A percentile compares a stretch with the other conserved stretches of the same genome.
Evolutionary conservation across 805 yeast species (phyloP).

Genomic region (Maudiozyma turicensis): DNA sequence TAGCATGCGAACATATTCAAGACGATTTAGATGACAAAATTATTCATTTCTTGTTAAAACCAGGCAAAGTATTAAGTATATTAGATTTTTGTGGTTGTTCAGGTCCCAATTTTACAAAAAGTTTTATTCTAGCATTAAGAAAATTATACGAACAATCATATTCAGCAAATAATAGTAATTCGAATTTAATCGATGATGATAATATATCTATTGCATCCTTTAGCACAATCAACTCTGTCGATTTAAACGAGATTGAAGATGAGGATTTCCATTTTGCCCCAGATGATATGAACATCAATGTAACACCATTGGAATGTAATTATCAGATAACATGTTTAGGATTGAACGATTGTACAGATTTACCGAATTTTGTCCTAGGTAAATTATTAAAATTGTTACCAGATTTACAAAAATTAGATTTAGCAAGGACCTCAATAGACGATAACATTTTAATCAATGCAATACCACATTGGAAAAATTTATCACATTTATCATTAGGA

Average conservation of each 20-base stretch:
- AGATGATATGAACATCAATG: neutral
- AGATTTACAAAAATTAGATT: conserved; percentile 58
- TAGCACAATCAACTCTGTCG: conserved; percentile 2
- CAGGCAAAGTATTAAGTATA: conserved; percentile 42
- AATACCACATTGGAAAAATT: conserved; percentile 45
- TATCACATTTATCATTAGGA: conserved; percentile 67
- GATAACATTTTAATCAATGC: conserved; percentile 44
- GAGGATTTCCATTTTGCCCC: neutral
- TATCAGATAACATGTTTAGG: conserved; percentile 41
- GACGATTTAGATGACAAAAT: conserved; percentile 58
- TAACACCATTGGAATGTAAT: conserved; percentile 22
- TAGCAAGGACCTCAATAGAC: conserved; percentile 71
- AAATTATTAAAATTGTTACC: conserved; percentile 42
- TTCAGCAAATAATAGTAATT: neutral
- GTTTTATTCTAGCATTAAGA: conserved; percentile 37
- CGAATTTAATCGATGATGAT: neutral
- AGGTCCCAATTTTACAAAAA: conserved; percentile 48
- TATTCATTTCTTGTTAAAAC: conserved; percentile 20
- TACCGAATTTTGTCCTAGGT: conserved; percentile 45
- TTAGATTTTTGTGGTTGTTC: conserved; percentile 87
- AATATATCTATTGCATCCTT: neutral
- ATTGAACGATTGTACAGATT: conserved; percentile 80
- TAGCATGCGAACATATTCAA: conserved; percentile 79
- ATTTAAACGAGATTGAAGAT: neutral
- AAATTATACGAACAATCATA: conserved; percentile 11